Conservation (phyloP, 768 basidiomycete genomes). For the Boletus patriciae region DNA sequence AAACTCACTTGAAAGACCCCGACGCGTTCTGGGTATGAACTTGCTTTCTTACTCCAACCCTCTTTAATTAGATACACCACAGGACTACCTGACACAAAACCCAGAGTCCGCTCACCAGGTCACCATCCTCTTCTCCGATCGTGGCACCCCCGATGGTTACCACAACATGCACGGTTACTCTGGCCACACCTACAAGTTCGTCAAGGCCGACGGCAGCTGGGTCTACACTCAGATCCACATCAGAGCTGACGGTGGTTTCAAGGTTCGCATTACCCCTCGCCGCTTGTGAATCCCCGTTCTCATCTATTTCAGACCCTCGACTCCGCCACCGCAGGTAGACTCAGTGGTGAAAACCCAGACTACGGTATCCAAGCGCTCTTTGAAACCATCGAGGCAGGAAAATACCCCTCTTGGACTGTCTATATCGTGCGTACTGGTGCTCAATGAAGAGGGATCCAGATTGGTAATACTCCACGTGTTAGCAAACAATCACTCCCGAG, state of each 20-base stretch:
- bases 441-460: neutral
- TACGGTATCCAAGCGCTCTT: slow-evolving; percentile 79
- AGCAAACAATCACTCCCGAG: slow-evolving; percentile 92
- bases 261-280: slow-evolving; percentile 41
- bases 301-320: slow-evolving; percentile 59
- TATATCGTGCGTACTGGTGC: slow-evolving; percentile 58
- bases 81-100: slow-evolving; percentile 89
- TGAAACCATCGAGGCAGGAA: slow-evolving; percentile 77
- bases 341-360: slow-evolving; percentile 79
- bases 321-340: slow-evolving; percentile 57
- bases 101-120: slow-evolving; percentile 88
- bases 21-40: slow-evolving; percentile 78
- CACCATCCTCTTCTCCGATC: slow-evolving; percentile 92
- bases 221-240: slow-evolving; percentile 88
- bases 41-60: neutral
- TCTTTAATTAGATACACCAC: slow-evolving; percentile 10
- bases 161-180: slow-evolving; percentile 90
- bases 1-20: slow-evolving; percentile 86
- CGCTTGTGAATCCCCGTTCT: neutral
- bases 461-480: slow-evolving; percentile 16
- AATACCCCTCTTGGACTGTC: slow-evolving; percentile 86
- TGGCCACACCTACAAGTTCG: slow-evolving; percentile 88
- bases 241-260: slow-evolving; percentile 77
- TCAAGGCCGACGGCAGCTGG: slow-evolving; percentile 81
- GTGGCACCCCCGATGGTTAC: slow-evolving; percentile 89